phyloP scores from a whole-genome alignment of 2,329 filamentous ascomycete genomes.

The Apiospora pterosperma region DNA sequence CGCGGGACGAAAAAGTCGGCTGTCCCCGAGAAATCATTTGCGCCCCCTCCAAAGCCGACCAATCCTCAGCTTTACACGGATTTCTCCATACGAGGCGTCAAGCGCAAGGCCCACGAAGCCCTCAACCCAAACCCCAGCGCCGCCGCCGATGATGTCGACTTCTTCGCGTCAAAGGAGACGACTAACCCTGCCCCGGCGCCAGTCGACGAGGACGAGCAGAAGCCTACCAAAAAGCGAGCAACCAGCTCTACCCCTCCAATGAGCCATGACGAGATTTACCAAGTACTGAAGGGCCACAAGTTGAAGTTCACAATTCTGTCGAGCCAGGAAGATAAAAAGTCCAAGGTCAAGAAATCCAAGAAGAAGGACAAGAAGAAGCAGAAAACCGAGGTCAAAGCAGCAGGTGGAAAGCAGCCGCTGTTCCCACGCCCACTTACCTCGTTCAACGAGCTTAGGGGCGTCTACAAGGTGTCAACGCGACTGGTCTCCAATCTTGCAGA shows the following conservation, averaged over 20 bases:
- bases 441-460: constrained; percentile 68
- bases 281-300: constrained; percentile 74
- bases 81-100: constrained; percentile 40
- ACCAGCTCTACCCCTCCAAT: constrained; percentile 37
- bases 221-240: constrained; percentile 17
- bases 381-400: constrained; percentile 39
- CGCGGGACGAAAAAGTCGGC: constrained; percentile 61
- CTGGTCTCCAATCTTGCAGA: constrained; percentile 74
- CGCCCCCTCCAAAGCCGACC: constrained; percentile 40
- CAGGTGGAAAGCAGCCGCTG: constrained; percentile 58
- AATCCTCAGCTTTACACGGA: constrained; percentile 72
- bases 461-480: constrained; percentile 70
- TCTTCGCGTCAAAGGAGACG: constrained; percentile 51
- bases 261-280: constrained; percentile 68
- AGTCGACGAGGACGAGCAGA: constrained; percentile 15
- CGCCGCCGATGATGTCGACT: constrained; percentile 47
- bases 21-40: constrained; percentile 31
- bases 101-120: constrained; percentile 51
- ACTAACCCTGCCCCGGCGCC: constrained; percentile 15
- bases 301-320: constrained; percentile 80
- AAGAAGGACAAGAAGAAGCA: constrained; percentile 51
- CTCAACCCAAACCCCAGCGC: constrained; percentile 29
- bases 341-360: constrained; percentile 52
- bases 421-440: constrained; percentile 76
- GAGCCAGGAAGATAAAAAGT: constrained; percentile 37